Evolutionary conservation across 129 eudicot genomes (phyloP), one percentile per base, ranked within the genome.

Genomic region (Flaveria bidentis): DNA sequence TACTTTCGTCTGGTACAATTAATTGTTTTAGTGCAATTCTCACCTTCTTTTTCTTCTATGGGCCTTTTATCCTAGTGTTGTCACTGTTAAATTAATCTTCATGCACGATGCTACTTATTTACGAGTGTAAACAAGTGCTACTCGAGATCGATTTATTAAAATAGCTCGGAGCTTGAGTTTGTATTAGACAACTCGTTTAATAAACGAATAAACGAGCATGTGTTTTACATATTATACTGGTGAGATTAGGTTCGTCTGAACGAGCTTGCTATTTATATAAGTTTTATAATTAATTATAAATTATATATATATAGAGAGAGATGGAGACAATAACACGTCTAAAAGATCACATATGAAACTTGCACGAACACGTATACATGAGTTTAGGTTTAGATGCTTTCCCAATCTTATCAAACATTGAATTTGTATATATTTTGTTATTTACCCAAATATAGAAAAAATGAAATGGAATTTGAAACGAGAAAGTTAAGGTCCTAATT

Each of bases 401-500:
- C 68, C 36, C 11, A 28, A n/a, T 42, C 52, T 25, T 66, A 44
- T 16, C 60, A 55, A 46, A 62, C 71, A 45, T 60, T 61, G 53
- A 52, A 39, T 9, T 45, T 55, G 41, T 5, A 36, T 36, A 28
- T 17, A 11, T 65, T 77, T 77, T 65, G 25, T 61, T 49, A 44
- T 51, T 65, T 55, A 14, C 66, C 55, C 28, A 6, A 17, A 3
- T 65, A 26, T 26, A 66, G 28, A 66, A 25, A 23, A 5, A 58
- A 60, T 14, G 63, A 25, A 42, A 74, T 20, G 44, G 73, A 28
- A 53, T 66, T 66, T 55, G 83, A 73, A 28, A 28, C 22, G 51
- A 16, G 73, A 67, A 65, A 65, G 69, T 30, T 53, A 52, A 51
- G 83, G 56, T 80, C 25, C 61, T 28, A 42, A 42, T 78, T 28